Percentiles rank a stretch among this genome's conserved stretches.
phyloP scores from a whole-genome alignment of 495 filamentous ascomycete genomes.

The Parachaetomium inaequale region DNA sequence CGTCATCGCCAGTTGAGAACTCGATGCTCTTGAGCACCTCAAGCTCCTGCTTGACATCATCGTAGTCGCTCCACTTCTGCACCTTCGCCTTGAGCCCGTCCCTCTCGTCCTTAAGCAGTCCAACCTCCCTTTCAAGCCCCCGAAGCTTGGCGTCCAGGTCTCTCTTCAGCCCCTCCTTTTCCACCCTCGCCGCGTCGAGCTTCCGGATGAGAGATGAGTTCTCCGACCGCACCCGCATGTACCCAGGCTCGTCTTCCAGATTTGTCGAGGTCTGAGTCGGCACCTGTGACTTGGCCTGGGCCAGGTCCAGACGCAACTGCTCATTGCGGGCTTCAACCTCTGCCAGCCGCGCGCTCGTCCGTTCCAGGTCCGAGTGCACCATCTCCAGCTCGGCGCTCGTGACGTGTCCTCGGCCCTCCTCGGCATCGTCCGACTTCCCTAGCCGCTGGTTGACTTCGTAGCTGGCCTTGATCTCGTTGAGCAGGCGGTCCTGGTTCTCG shows the following conservation, averaged over 20 bases:
- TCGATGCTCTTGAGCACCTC: slow-evolving; percentile 98
- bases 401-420: slow-evolving; percentile 57
- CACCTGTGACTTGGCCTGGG: slow-evolving; percentile 75
- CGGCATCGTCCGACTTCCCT: slow-evolving; percentile 63
- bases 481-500: slow-evolving; percentile 84
- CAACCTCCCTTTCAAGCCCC: slow-evolving; percentile 68
- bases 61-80: slow-evolving; percentile 89
- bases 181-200: slow-evolving; percentile 74
- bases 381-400: slow-evolving; percentile 90
- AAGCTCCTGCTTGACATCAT: slow-evolving; percentile 90
- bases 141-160: slow-evolving; percentile 68
- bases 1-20: slow-evolving; percentile 86
- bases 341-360: slow-evolving; percentile 78
- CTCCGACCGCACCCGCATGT: slow-evolving; percentile 81
- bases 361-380: slow-evolving; percentile 83
- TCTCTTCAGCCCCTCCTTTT: slow-evolving; percentile 73
- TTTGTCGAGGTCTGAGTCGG: slow-evolving; percentile 53
- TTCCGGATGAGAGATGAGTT: slow-evolving; percentile 86
- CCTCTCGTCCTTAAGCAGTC: slow-evolving; percentile 62
- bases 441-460: slow-evolving; percentile 94
- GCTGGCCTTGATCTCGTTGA: slow-evolving; percentile 93
- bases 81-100: slow-evolving; percentile 72
- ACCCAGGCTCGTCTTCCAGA: slow-evolving; percentile 82
- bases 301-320: slow-evolving; percentile 83
- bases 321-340: slow-evolving; percentile 95